Base-by-base conservation (phyloP, 2,329 filamentous ascomycete species). In the Didymella exigua region DNA sequence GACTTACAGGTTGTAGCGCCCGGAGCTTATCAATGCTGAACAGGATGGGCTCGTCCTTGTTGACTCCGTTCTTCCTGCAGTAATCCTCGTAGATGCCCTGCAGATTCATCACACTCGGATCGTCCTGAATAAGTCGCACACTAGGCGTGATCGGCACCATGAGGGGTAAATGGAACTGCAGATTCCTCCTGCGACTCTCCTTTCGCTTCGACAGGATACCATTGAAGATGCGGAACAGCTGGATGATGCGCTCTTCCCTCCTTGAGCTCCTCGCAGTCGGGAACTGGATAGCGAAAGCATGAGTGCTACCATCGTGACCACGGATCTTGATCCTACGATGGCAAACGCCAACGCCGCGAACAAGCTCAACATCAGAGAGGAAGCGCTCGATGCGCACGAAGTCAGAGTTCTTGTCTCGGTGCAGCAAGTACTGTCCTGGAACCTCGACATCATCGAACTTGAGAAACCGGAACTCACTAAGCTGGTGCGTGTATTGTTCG, bases 371-470 rank as follows among this genome's bases (percentile, higher is more conserved):
- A 62, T 95, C 90, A 9, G 96, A 93, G 66, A 99, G 78, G 84
- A 99, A 99, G 21, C 93, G 89, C 74, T 99, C 96, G 62, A 99
- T 98, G 40, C 93, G 89, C 62, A 99, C 89, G 72, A 99, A 99
- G 74, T 99, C 95, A 67, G 96, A 92, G 75, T 99, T 99, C 84
- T 98, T 99, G 69, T 99, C 96, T 75, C 95, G 96, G 78, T 97
- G 95, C 72, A 96, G 88, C 60, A 97, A 80, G 75, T 99, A 99
- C 73, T 99, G 95, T 0, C 95, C 95, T 3, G 96, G 96, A 30
- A 99, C 87, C 76, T 99, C 95, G 11, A 99, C 93, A 68, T 99
- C 96, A 70, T 99, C 95, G 65, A 99, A 97, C 75, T 97, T 98
- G 74, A 95, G 88, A 81, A 96, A 99, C 33, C 91, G 85, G 82